Evolutionary conservation across 1,284 basidiomycete genomes (phyloP), one percentile per base, ranked within the genome.

Genomic region (Pholiota adiposa): DNA sequence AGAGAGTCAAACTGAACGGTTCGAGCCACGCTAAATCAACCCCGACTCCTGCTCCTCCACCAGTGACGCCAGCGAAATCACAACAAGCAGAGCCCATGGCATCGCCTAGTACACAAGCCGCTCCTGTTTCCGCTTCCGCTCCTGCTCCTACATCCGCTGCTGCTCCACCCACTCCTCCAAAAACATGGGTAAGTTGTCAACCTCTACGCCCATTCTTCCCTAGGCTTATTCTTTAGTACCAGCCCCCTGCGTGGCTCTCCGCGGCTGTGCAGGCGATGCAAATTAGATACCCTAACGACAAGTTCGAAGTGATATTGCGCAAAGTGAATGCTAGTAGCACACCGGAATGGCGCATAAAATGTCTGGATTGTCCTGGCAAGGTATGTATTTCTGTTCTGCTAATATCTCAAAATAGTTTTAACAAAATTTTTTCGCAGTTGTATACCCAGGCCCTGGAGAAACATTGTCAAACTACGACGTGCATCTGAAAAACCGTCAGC

Each of bases 381-480:
- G 94, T 94, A 62, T 38, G 59, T 59, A 48, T n/a, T 36, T 38
- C 8, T 27, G n/a, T 34, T n/a, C 18, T 31, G 41, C 21, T 31
- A n/a, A n/a, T n/a, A n/a, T n/a, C n/a, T n/a, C n/a, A n/a, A n/a
- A n/a, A n/a, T n/a, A n/a, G n/a, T n/a, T n/a, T n/a, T n/a, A n/a
- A n/a, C n/a, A n/a, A n/a, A 21, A 14, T 21, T 9, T 27, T 38
- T 16, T 38, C 4, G 36, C 6, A 96, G 89, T 77, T 98, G 58
- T 99, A 98, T 81, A 96, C 92, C 65, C 94, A 29, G 97, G 97
- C 27, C 94, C 94, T 3, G 92, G 85, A n/a, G 89, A 97, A 75
- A 90, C 91, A 12, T 78, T 98, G 54, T 83, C 83, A 59, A 98
- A 98, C 75, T 99, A 96, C 70, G 93, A 96, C 71, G 91, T 98